Evolutionary conservation across 2,329 filamentous ascomycete species (phyloP), one percentile per base, ranked within the genome.

Genomic region (Podosphaera xanthii): DNA sequence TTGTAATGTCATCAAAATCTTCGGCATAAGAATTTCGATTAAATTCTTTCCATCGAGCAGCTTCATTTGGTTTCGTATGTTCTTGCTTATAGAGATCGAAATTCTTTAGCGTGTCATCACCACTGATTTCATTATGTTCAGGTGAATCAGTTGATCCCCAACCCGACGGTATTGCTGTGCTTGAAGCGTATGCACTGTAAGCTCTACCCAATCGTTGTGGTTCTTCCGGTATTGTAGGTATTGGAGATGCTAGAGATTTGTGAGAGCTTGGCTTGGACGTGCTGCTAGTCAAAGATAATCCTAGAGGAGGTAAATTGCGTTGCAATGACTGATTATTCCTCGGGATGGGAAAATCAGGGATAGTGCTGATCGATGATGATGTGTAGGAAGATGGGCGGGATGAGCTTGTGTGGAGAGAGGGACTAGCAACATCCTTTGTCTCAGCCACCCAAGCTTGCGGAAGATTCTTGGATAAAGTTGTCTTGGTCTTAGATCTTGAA

Each of bases 181-280:
- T 88, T 2, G 86, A 88, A 31, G 80, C 84, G 65, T 80, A 83
- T 0, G 85, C 87, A 35, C 75, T 75, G 66, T 80, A 14, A 6
- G 53, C 77, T 59, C 76, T 72, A 33, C 76, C 66, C 33, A 70
- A 65, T 57, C 72, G 73, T 0, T 78, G 75, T 62, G 76, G 79
- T 67, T 89, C 85, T 69, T 89, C 86, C 0, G 82, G 83, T 58
- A 90, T 89, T 0, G 86, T 84, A 0, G 82, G 83, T 58, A 90
- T 89, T 0, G 86, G 84, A 0, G 85, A 85, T 34, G 89, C 83
- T 61, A 77, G 83, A 0, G 83, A 85, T 10, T 75, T 71, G 63
- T 76, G 78, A 2, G 83, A 84, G 65, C 84, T 83, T 61, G 82
- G 83, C 0, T 80, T 81, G 0, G 80, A 83, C 35, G 75, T 76